Evolutionary conservation across 2,329 filamentous ascomycete genomes (phyloP).

Genomic region (Beauveria brongniartii): DNA sequence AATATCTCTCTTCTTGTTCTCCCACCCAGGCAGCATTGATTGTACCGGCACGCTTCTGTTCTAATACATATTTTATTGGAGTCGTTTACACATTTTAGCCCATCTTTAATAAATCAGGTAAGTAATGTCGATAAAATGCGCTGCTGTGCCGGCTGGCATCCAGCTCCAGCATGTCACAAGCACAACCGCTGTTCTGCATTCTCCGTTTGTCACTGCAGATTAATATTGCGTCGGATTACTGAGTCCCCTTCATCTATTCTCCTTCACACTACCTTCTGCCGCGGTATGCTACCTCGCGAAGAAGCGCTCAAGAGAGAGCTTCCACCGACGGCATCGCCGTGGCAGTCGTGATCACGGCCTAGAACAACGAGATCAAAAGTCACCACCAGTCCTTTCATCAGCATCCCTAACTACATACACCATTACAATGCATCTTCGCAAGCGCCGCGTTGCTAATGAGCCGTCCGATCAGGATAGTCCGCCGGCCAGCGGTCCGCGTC

Average conservation of each 20-base stretch:
- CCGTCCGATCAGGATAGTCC: not conserved
- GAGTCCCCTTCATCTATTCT: not conserved
- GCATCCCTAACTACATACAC: not conserved
- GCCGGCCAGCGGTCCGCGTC: not conserved
- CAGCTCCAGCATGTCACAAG: not conserved
- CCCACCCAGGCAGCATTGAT: not conserved
- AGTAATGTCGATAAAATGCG: not conserved
- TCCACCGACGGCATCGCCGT: not conserved
- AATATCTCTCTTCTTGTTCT: not conserved
- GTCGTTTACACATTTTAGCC: no score
- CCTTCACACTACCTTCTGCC: not conserved
- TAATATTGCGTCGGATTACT: not conserved
- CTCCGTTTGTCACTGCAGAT: not conserved
- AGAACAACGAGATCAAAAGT: not conserved
- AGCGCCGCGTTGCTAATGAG: not conserved
- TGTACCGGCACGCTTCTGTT: not conserved
- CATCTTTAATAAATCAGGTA: not conserved
- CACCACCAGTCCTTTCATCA: not conserved
- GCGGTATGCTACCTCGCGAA: not conserved
- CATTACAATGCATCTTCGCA: not conserved
- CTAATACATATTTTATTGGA: not conserved
- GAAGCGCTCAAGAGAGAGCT: not conserved
- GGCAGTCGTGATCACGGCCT: not conserved
- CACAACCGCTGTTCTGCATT: not conserved
- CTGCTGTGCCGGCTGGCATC: not conserved